phyloP scores from a whole-genome alignment of 768 basidiomycete species.

The Amanita exitialis region DNA sequence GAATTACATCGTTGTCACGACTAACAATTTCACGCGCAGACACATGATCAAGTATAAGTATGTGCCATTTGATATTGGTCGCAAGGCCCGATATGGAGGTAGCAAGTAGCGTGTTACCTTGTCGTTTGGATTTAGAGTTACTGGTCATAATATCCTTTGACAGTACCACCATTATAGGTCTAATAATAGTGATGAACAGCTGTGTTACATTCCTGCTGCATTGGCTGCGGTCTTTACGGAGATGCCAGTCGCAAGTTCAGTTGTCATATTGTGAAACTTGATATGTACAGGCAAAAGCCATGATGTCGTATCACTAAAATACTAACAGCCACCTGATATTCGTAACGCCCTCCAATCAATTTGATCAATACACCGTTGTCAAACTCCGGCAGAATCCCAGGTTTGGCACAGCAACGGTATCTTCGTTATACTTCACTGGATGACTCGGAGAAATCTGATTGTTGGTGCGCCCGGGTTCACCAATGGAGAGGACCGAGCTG shows the following conservation, averaged over 20 bases:
- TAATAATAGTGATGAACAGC: not conserved
- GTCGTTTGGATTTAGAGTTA: conserved; percentile 8
- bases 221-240: not conserved
- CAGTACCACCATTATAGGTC: not conserved
- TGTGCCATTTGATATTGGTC: conserved; percentile 90
- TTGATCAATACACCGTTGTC: no score
- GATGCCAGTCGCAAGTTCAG: not conserved
- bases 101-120: conserved; percentile 26
- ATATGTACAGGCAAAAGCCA: no score
- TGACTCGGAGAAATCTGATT: not conserved
- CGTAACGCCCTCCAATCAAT: no score
- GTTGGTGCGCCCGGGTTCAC: not conserved
- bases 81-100: conserved; percentile 80
- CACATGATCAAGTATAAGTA: conserved; percentile 99
- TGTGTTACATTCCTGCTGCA: not conserved
- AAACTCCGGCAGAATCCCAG: not conserved
- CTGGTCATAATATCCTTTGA: not conserved
- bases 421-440: not conserved
- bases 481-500: not conserved
- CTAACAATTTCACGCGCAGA: conserved; percentile 27
- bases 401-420: not conserved
- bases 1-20: not conserved
- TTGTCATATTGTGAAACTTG: not conserved
- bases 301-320: no score
- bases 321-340: no score